A percentile compares a stretch with the other conserved stretches of the same genome.
These are phyloP conservation scores for Sedum album DNA, from an alignment of 164 flowering plant species.

Conservation along the genomic window DNA sequence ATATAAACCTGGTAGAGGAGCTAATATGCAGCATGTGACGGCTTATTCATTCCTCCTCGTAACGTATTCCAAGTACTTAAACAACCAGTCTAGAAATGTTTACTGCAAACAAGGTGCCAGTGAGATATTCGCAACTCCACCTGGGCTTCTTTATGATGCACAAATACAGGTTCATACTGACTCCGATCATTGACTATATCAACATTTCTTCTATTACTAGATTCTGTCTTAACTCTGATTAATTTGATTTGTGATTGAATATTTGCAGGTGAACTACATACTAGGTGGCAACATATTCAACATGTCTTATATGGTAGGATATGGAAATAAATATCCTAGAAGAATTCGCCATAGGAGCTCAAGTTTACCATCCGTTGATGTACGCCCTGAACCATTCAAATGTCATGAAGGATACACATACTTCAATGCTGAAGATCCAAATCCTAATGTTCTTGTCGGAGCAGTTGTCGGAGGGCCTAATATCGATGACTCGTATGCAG, in stretches of 20 bases:
- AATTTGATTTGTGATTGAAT: background rate
- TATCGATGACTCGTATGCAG: background rate
- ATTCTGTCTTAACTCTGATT: background rate
- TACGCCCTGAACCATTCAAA: constrained; percentile 23
- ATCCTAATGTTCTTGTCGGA: constrained; percentile 45
- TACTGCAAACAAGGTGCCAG: constrained; percentile 21
- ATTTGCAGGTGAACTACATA: constrained; percentile 46
- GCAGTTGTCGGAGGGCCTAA: constrained; percentile 73
- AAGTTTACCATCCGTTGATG: constrained; percentile 34
- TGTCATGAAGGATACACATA: constrained; percentile 39
- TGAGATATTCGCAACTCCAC: constrained; percentile 15
- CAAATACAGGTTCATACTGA: constrained; percentile 1
- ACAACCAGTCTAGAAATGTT: constrained; percentile 9
- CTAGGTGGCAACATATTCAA: constrained; percentile 48
- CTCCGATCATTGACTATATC: too few relatives aligned
- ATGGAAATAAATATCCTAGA: constrained; percentile 45
- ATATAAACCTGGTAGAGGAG: constrained; percentile 34
- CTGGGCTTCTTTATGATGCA: constrained; percentile 20
- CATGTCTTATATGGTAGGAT: constrained; percentile 85
- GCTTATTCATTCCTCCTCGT: constrained; percentile 47
- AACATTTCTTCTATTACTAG: background rate
- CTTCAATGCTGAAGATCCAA: constrained; percentile 24
- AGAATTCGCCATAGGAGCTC: constrained; percentile 62
- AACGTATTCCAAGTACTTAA: constrained; percentile 26
- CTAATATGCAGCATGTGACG: constrained; percentile 43